A percentile compares a stretch with the other conserved stretches of the same genome.
phyloP scores from a whole-genome alignment of 257 asterid genomes.

The Primulina eburnea region DNA sequence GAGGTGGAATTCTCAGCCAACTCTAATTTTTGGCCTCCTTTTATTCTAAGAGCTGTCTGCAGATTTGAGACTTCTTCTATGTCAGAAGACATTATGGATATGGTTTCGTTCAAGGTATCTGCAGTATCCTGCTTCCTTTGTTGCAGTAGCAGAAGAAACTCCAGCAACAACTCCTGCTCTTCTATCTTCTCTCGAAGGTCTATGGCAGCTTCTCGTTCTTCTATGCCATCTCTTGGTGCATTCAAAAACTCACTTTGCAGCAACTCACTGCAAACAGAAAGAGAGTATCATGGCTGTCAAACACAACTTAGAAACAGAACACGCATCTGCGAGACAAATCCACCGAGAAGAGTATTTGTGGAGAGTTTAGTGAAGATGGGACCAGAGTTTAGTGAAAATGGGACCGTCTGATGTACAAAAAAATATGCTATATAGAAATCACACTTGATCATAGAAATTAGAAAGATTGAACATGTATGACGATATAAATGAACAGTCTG shows the following conservation, averaged over 20 bases:
- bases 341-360: background rate
- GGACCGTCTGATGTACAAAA: background rate
- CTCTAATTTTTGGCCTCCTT: constrained; percentile 48
- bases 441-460: constrained; percentile 3
- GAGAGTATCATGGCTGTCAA: constrained; percentile 20
- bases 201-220: constrained; percentile 81
- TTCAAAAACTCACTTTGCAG: constrained; percentile 85
- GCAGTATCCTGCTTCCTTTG: constrained; percentile 77
- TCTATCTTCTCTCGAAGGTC: constrained; percentile 79
- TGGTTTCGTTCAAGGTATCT: constrained; percentile 54
- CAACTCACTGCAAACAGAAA: constrained; percentile 53
- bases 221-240: constrained; percentile 69
- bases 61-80: constrained; percentile 68
- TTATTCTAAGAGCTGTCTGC: constrained; percentile 45
- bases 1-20: constrained; percentile 35
- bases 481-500: background rate
- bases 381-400: background rate
- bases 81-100: constrained; percentile 71
- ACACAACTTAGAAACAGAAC: constrained; percentile 1
- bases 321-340: constrained; percentile 4
- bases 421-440: constrained; percentile 5
- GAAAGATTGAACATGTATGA: background rate
- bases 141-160: constrained; percentile 67
- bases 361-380: constrained; percentile 1
- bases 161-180: constrained; percentile 82